phyloP scores from a whole-genome alignment of 306 rosid species.

The Erythrophleum fordii region DNA sequence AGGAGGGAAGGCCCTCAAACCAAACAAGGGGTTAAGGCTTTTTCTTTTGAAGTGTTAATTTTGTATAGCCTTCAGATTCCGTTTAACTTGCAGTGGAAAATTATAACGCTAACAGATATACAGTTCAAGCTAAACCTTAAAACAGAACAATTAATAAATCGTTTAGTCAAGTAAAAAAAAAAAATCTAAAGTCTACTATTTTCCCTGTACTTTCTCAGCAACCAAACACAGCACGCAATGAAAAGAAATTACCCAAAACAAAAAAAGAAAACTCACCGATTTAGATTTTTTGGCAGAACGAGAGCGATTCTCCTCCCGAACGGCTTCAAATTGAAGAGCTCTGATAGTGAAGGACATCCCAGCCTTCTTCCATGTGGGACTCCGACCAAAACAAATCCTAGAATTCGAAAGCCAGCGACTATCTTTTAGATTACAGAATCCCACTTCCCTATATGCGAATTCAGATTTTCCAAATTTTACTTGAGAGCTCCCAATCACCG shows the following conservation, averaged over 20 bases:
- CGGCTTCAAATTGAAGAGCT: conserved; percentile 58
- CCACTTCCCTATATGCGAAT: conserved; percentile 52
- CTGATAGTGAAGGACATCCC: conserved; percentile 50
- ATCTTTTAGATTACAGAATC: conserved; percentile 51
- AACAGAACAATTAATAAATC: neutral
- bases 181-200: neutral
- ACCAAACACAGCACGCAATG: neutral
- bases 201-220: neutral
- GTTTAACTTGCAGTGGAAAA: neutral
- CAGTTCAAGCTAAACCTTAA: neutral
- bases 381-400: conserved; percentile 47
- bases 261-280: conserved; percentile 57
- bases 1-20: no score
- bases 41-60: neutral
- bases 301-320: conserved; percentile 44
- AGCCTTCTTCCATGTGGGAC: conserved; percentile 48
- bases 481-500: conserved; percentile 64
- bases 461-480: conserved; percentile 52
- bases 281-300: conserved; percentile 48
- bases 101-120: neutral
- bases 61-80: neutral
- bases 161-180: neutral
- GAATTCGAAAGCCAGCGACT: conserved; percentile 38
- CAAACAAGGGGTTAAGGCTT: no score
- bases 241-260: neutral